Evolutionary conservation across 495 filamentous ascomycete genomes (phyloP), one percentile per base, ranked within the genome.

Genomic region (Aspergillus hancockii): DNA sequence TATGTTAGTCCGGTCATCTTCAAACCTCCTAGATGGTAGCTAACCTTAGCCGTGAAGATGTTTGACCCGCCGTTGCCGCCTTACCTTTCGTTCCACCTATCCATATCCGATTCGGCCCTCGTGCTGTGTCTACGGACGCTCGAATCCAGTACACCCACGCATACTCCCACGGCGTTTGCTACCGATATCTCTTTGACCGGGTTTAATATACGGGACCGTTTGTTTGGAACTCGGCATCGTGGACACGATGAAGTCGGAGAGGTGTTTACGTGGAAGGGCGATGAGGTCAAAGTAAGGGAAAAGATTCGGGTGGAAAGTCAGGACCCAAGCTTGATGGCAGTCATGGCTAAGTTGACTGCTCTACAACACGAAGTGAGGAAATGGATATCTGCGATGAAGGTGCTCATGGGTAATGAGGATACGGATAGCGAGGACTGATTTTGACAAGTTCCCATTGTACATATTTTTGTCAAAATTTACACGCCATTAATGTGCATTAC

Each of bases 231-330:
- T 54, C 71, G 83, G 51, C 81, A 79, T 19, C 86, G 82, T 21
- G 86, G 84, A 58, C 90, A 97, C 73, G 92, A 97, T 72, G 92
- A 97, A 74, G 81, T 83, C 10, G 88, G 90, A 41, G 79, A 85
- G 22, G 77, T 89, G 0, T 97, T 96, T 68, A 71, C 63, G 4
- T 88, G 81, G 71, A 72, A 75, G n/a, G 87, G 85, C 0, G 78
- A 84, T 50, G 88, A 93, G 47, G 93, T 97, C 0, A 85, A 81
- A 45, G 95, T 98, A 19, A 86, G 83, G 61, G 94, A 98, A 65
- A 96, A 97, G 71, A 83, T 98, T 10, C 82, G 85, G 30, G 90
- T 98, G 7, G 94, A 97, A 75, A 93, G 86, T 57, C 90, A 92
- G 55, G 94, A 98, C 68, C 95, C 94, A 31, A 91, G 86, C 67